phyloP scores from a whole-genome alignment of 345 rosid species.

The Cardamine chenopodiifolia region DNA sequence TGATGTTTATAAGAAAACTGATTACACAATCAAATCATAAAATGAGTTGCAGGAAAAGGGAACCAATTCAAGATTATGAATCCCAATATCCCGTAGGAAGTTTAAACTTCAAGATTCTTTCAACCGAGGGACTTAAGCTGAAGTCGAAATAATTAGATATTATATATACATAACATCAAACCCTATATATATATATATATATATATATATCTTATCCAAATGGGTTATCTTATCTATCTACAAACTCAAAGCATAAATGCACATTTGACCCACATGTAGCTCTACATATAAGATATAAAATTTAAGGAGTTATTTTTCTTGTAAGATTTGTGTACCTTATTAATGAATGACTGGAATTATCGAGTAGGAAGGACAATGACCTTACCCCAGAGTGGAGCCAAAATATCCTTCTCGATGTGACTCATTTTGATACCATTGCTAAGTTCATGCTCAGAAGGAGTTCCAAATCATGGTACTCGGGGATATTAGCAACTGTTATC shows the following conservation, averaged over 20 bases:
- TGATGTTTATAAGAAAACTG: not conserved
- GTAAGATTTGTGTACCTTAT: not conserved
- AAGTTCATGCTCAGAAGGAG: not conserved
- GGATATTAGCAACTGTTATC: not conserved
- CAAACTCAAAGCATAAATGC: slow-evolving; percentile 8
- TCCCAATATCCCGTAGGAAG: not conserved
- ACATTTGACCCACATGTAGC: not conserved
- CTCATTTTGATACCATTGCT: slow-evolving; percentile 7
- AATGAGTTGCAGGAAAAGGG: not conserved
- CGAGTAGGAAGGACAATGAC: not conserved
- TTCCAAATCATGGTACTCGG: slow-evolving; percentile 1
- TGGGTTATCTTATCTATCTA: slow-evolving; percentile 4
- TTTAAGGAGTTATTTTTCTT: not conserved
- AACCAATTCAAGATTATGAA: not conserved
- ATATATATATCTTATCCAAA: not conserved
- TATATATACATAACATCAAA: not conserved
- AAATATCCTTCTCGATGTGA: not conserved
- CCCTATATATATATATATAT: not conserved
- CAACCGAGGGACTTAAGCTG: not conserved
- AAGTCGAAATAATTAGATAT: not conserved
- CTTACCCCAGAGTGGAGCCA: not conserved
- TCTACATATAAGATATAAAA: not conserved
- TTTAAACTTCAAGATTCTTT: not conserved
- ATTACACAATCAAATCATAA: not conserved
- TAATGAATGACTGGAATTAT: not conserved